Evolutionary conservation across 23 red algal species (phyloP).

Genomic region (Gracilaria gracilis): DNA sequence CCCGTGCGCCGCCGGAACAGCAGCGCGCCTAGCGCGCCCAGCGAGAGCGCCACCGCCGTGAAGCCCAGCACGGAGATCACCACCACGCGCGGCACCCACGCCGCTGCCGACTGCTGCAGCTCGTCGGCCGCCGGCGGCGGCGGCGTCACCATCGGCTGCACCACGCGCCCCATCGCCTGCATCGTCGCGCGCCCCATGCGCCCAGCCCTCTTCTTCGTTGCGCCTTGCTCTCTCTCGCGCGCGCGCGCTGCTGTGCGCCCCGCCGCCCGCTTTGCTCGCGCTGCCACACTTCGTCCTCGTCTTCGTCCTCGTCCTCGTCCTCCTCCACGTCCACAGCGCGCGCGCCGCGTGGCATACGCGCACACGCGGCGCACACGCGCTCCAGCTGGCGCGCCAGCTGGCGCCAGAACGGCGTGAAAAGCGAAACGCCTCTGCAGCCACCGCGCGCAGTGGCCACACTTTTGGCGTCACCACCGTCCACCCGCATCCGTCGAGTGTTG

Average conservation of each 20-base stretch:
- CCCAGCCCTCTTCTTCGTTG: not conserved
- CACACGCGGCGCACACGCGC: too few relatives aligned
- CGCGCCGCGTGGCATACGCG: too few relatives aligned
- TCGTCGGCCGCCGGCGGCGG: conserved; percentile 8
- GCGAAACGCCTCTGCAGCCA: not conserved
- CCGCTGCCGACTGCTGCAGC: not conserved
- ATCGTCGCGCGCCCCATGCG: not conserved
- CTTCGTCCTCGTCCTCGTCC: too few relatives aligned
- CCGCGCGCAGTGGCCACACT: too few relatives aligned
- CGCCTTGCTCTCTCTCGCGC: not conserved
- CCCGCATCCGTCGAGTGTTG: too few relatives aligned
- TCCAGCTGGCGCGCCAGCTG: too few relatives aligned
- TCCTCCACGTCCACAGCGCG: too few relatives aligned
- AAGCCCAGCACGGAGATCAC: conserved; percentile 22
- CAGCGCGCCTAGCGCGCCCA: not conserved
- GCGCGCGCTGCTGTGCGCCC: not conserved
- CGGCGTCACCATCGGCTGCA: not conserved
- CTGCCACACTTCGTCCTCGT: too few relatives aligned
- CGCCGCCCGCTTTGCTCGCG: not conserved
- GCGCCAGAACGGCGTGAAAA: too few relatives aligned
- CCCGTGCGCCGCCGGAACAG: not conserved
- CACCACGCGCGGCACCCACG: conserved; percentile 20
- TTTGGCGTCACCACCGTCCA: too few relatives aligned
- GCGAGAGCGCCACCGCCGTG: not conserved
- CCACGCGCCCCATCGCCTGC: not conserved